Conservation (phyloP, 2,329 filamentous ascomycete genomes). For the Beauveria sp. region DNA sequence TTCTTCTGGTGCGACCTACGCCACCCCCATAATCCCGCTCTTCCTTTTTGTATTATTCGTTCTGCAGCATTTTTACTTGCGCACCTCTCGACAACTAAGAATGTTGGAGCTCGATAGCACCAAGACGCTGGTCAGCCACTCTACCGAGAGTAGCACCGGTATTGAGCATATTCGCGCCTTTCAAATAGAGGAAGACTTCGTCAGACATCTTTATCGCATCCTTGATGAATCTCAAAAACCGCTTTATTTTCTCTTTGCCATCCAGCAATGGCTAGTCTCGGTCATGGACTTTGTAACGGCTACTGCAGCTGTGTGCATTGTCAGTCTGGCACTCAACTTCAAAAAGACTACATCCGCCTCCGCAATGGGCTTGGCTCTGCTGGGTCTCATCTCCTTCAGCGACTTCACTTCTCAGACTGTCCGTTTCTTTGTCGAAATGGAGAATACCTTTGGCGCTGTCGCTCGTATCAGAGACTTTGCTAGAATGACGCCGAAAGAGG, state of each 20-base stretch:
- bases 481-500: neutral
- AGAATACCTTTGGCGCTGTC: slow-evolving; percentile 6
- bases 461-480: neutral
- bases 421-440: slow-evolving; percentile 18
- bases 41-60: slow-evolving; percentile 19
- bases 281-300: slow-evolving; percentile 40
- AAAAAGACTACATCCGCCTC: neutral
- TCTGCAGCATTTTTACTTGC: slow-evolving; percentile 25
- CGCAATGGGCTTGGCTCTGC: slow-evolving; percentile 13
- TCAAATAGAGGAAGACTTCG: slow-evolving; percentile 38
- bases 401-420: slow-evolving; percentile 19
- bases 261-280: slow-evolving; percentile 47
- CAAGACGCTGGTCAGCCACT: slow-evolving; percentile 25
- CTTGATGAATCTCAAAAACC: slow-evolving; percentile 45
- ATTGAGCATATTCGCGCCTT: slow-evolving; percentile 44
- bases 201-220: slow-evolving; percentile 34
- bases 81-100: slow-evolving; percentile 29
- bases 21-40: slow-evolving; percentile 22
- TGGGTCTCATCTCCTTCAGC: slow-evolving; percentile 19
- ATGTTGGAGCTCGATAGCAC: slow-evolving; percentile 29
- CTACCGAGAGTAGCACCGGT: slow-evolving; percentile 37
- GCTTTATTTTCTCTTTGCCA: slow-evolving; percentile 44
- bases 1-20: slow-evolving; percentile 19
- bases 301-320: slow-evolving; percentile 34
- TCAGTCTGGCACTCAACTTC: slow-evolving; percentile 32